These are phyloP conservation scores for Colletotrichum horii DNA, from an alignment of 2,329 filamentous ascomycete species.

Conservation along the genomic window DNA sequence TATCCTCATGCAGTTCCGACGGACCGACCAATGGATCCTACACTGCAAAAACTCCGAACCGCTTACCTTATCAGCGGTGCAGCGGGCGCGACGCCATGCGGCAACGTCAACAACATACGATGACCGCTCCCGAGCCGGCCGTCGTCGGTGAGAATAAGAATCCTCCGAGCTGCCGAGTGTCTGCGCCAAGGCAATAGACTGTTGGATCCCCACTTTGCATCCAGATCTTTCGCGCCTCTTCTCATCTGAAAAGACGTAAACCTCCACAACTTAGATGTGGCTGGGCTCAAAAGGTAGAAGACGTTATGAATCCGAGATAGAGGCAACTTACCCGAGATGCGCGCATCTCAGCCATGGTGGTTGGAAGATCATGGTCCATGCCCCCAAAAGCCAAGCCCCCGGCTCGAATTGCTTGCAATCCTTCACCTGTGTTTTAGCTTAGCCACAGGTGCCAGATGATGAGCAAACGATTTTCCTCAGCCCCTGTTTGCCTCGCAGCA, in stretches of 20 bases:
- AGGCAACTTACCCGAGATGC: not conserved
- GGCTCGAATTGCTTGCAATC: not conserved
- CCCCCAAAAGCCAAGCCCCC: not conserved
- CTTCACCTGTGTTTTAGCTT: not conserved
- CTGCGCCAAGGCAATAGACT: not conserved
- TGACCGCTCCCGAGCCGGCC: not conserved
- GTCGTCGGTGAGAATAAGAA: not conserved
- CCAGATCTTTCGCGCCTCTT: not conserved
- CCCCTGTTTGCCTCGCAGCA: not conserved
- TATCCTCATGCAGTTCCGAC: not conserved
- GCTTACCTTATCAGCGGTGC: not conserved
- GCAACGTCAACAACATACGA: constrained; percentile 9
- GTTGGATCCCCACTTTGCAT: not conserved
- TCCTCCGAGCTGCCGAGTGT: not conserved
- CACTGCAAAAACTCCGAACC: not conserved
- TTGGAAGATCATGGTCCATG: not conserved
- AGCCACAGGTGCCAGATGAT: not conserved
- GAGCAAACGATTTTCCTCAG: not conserved
- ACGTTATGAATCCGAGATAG: not conserved
- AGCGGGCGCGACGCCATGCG: not conserved
- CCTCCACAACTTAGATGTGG: not conserved
- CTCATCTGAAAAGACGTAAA: not conserved
- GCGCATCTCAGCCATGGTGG: not conserved
- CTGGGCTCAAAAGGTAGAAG: not conserved
- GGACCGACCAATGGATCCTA: not conserved